Percentiles rank a stretch among this genome's conserved stretches.
Evolutionary conservation across 345 rosid species (phyloP).

Genomic region (Cochlearia excelsa): DNA sequence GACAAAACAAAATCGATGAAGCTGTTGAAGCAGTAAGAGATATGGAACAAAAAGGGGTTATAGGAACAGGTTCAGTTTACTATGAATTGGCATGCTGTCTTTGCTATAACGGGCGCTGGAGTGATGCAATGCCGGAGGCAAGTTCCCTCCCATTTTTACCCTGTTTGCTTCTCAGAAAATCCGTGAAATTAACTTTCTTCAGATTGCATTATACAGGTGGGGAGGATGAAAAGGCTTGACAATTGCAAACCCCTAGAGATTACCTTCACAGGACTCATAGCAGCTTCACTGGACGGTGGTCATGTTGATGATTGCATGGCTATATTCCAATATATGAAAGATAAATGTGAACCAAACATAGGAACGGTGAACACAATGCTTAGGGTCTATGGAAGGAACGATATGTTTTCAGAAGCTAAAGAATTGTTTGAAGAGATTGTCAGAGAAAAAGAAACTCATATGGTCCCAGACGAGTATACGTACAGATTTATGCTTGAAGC

Average conservation of each 20-base stretch:
- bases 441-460: conserved; percentile 30
- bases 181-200: background rate
- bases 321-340: conserved; percentile 70
- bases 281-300: conserved; percentile 72
- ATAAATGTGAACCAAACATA: conserved; percentile 62
- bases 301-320: conserved; percentile 63
- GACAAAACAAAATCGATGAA: conserved; percentile 70
- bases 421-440: conserved; percentile 64
- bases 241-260: conserved; percentile 63
- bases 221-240: conserved; percentile 59
- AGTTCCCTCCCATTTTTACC: conserved; percentile 16
- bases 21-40: conserved; percentile 78
- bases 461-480: conserved; percentile 66
- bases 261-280: conserved; percentile 82
- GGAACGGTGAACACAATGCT: conserved; percentile 91
- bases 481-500: conserved; percentile 83
- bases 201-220: conserved; percentile 48
- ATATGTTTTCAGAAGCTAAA: conserved; percentile 79
- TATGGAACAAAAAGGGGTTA: conserved; percentile 87
- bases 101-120: conserved; percentile 76
- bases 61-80: conserved; percentile 77
- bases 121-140: conserved; percentile 78
- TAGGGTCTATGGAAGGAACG: conserved; percentile 67
- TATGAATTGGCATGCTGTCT: conserved; percentile 91
- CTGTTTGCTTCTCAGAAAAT: conserved; percentile 5